phyloP scores from a whole-genome alignment of 768 basidiomycete species.

The Pisolithus orientalis region DNA sequence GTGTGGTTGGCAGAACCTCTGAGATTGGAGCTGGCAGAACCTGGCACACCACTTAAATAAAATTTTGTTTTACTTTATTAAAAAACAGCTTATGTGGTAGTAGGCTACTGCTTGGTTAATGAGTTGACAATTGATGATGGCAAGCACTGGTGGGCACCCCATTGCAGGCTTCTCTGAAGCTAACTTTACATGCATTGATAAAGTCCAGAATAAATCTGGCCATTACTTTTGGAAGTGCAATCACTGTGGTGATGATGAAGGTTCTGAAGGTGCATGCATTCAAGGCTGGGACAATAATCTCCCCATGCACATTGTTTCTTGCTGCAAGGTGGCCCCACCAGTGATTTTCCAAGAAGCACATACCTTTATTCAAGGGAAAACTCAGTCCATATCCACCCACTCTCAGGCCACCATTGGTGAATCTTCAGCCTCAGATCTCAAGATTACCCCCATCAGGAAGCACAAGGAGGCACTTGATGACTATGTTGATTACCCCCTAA shows the following conservation, averaged over 20 bases:
- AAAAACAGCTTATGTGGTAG: too few species aligned
- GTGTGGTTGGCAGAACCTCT: too few species aligned
- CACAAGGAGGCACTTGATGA: neutral
- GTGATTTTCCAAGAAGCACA: neutral
- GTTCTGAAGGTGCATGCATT: neutral
- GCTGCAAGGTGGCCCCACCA: neutral
- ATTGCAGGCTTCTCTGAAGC: too few species aligned
- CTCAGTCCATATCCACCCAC: neutral
- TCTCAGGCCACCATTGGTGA: too few species aligned
- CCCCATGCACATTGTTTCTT: neutral
- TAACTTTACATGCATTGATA: neutral
- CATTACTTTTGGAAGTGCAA: constrained; percentile 2
- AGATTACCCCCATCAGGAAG: neutral
- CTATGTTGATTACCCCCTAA: constrained; percentile 1
- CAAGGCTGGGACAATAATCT: constrained; percentile 3
- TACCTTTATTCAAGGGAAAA: neutral
- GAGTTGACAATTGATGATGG: too few species aligned
- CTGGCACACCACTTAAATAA: too few species aligned
- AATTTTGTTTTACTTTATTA: too few species aligned
- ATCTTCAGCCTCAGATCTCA: too few species aligned
- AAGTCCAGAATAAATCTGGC: neutral
- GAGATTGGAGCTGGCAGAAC: too few species aligned
- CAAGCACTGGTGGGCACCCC: too few species aligned
- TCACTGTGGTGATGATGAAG: neutral
- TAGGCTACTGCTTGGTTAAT: too few species aligned